phyloP scores from a whole-genome alignment of 257 asterid species.

The Gentiana macrophylla region DNA sequence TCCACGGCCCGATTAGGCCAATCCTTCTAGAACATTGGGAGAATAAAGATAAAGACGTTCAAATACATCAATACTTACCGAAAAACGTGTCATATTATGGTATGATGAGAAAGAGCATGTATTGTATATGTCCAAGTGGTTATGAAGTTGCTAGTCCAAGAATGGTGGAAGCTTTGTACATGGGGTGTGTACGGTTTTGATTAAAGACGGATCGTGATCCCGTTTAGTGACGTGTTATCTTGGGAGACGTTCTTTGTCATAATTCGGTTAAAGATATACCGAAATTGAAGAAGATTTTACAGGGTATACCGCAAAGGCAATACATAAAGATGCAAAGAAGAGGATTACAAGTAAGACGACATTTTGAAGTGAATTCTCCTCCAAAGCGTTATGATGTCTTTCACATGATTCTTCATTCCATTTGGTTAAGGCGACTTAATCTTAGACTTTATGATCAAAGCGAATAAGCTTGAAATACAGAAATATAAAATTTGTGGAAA shows the following conservation, averaged over 20 bases:
- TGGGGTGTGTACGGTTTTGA: conserved; percentile 30
- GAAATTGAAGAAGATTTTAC: conserved; percentile 28
- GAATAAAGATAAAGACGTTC: conserved; percentile 30
- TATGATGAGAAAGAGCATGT: conserved; percentile 36
- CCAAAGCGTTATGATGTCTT: conserved; percentile 76
- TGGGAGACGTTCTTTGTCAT: conserved; percentile 39
- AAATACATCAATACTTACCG: conserved; percentile 19
- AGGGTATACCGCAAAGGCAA: conserved; percentile 46
- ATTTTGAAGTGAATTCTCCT: conserved; percentile 57
- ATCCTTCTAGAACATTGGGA: conserved; percentile 31
- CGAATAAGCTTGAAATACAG: conserved; percentile 6
- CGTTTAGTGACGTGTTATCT: conserved; percentile 29
- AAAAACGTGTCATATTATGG: conserved; percentile 21
- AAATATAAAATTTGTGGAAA: too few relatives aligned
- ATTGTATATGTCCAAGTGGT: conserved; percentile 38
- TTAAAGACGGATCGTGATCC: conserved; percentile 38
- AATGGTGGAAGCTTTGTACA: conserved; percentile 32
- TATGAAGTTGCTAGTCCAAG: conserved; percentile 34
- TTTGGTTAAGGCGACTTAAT: conserved; percentile 74
- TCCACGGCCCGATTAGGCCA: conserved; percentile 37
- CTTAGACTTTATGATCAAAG: conserved; percentile 29
- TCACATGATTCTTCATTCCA: conserved; percentile 78
- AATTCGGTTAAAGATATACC: conserved; percentile 30
- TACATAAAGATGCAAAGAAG: conserved; percentile 71
- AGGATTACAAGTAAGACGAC: conserved; percentile 51